Conservation (phyloP, 768 basidiomycete genomes). For the Auricularia sp. region DNA sequence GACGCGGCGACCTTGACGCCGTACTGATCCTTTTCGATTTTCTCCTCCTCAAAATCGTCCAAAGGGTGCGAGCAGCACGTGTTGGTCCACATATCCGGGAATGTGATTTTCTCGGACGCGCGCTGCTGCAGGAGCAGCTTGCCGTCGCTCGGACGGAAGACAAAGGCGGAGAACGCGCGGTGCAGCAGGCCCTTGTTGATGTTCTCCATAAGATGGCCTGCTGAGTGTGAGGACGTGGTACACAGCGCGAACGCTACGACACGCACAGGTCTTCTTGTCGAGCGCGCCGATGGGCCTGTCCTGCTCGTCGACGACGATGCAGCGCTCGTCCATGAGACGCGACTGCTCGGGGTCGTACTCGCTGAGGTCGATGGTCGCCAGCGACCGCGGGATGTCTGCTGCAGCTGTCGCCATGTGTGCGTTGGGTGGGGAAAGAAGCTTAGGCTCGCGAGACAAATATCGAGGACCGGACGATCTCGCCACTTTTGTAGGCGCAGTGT, state of each 20-base stretch:
- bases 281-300: slow-evolving; percentile 76
- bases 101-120: slow-evolving; percentile 97
- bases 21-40: slow-evolving; percentile 56
- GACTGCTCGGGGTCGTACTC: slow-evolving; percentile 89
- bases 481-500: too few relatives aligned
- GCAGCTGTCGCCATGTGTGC: too few relatives aligned
- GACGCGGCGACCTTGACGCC: slow-evolving; percentile 83
- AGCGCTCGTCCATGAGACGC: slow-evolving; percentile 89
- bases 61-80: slow-evolving; percentile 98
- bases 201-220: slow-evolving; percentile 96
- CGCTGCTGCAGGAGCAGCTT: slow-evolving; percentile 89
- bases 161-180: slow-evolving; percentile 94
- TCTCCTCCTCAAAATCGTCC: slow-evolving; percentile 81
- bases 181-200: slow-evolving; percentile 90
- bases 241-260: neutral
- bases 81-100: slow-evolving; percentile 99
- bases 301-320: slow-evolving; percentile 84
- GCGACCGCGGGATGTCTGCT: slow-evolving; percentile 11
- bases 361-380: slow-evolving; percentile 68
- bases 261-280: slow-evolving; percentile 93
- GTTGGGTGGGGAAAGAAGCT: too few relatives aligned
- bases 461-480: too few relatives aligned
- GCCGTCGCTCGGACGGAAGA: slow-evolving; percentile 91
- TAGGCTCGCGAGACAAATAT: too few relatives aligned
- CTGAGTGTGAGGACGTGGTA: neutral